Base-by-base conservation (phyloP, 2,329 filamentous ascomycete genomes). In the Fusarium sp. region DNA sequence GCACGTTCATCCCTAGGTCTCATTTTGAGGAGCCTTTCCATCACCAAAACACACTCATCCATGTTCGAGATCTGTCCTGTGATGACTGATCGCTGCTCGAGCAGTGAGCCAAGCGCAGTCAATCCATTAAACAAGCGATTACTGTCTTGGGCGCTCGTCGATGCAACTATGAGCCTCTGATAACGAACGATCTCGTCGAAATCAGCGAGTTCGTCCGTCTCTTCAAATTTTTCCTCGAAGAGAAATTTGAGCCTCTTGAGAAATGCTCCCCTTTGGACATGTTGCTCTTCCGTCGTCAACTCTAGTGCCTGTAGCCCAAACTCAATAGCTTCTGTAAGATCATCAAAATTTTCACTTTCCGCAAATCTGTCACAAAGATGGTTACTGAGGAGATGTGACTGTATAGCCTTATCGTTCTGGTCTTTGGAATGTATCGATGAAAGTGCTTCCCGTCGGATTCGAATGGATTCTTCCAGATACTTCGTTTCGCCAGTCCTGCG, bases 401-500 rank as follows among this genome's bases (percentile, higher is more conserved):
- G 55, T 16, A 58, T 32, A 10, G 55, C 45, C 5, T 9, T 58
- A 2, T 43, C 42, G 1, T 7, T 12, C 1, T 32, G 25, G n/a
- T 43, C 32, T 0, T 20, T 4, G 1, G 32, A 25, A 0, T 2
- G 25, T 1, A 8, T 32, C 4, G 40, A 53, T 8, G 32, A 9
- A 8, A 58, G 1, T 18, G 24, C 27, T n/a, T 18, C 16, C 25
- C 46, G 40, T 16, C 46, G 32, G 9, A 42, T 2, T 20, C 30
- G 2, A 1, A 58, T 38, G 1, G 32, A 40, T 11, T 32, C 8
- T 14, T 53, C 27, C 1, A 51, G 15, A 29, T 24, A n/a, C 6
- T 29, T 12, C 7, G 10, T 8, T 8, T 51, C 24, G 2, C 9
- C 44, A 7, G 30, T 29, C 5, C 1, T 7, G 3, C 5, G 2